Percentiles rank a stretch among this genome's conserved stretches.
These are phyloP conservation scores for Musa acuminata DNA, from an alignment of 176 grass and related monocot genomes.

Conservation along the genomic window DNA sequence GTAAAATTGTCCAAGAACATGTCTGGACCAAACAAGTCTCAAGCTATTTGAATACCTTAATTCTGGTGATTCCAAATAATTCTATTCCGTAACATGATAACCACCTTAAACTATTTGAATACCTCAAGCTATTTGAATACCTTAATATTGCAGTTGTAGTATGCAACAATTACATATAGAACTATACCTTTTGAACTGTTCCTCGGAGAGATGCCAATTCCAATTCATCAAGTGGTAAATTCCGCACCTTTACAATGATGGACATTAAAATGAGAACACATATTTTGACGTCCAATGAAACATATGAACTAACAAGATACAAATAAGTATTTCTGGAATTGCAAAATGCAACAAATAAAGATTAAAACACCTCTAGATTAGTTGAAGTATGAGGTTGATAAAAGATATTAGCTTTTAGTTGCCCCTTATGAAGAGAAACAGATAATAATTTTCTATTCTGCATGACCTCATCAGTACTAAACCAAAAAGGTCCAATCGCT, in stretches of 20 bases:
- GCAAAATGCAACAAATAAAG: slow-evolving; percentile 28
- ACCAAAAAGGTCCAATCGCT: slow-evolving; percentile 68
- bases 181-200: slow-evolving; percentile 79
- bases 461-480: slow-evolving; percentile 42
- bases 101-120: background rate
- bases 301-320: slow-evolving; percentile 6
- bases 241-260: slow-evolving; percentile 61
- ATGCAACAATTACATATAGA: background rate
- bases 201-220: slow-evolving; percentile 94
- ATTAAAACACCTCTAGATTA: slow-evolving; percentile 74
- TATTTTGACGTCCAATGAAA: slow-evolving; percentile 5
- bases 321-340: slow-evolving; percentile 20
- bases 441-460: slow-evolving; percentile 56
- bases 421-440: slow-evolving; percentile 91
- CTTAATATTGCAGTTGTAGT: background rate
- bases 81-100: background rate
- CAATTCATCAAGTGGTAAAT: slow-evolving; percentile 94
- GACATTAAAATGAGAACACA: slow-evolving; percentile 12
- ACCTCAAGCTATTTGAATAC: too few relatives aligned
- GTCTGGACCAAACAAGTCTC: background rate
- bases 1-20: background rate
- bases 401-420: slow-evolving; percentile 82
- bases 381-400: slow-evolving; percentile 74
- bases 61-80: background rate
- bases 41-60: background rate